These are phyloP conservation scores for Phytomonas francai DNA, from an alignment of 208 protist species.

Conservation along the genomic window DNA sequence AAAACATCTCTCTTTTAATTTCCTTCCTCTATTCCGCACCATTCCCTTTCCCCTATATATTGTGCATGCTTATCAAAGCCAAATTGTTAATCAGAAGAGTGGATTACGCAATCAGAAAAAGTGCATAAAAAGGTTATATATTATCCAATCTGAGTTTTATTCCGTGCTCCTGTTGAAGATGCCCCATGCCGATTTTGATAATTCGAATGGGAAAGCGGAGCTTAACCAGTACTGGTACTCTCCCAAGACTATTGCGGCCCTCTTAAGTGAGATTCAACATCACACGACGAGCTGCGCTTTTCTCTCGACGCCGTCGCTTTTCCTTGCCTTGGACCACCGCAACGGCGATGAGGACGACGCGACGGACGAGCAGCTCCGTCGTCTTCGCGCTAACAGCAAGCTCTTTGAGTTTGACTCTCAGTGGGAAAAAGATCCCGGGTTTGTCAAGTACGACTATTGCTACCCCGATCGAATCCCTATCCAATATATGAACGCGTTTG, in stretches of 20 bases:
- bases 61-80: background rate
- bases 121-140: too few relatives aligned
- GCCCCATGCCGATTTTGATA: conserved; percentile 12
- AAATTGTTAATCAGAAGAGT: too few relatives aligned
- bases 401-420: conserved; percentile 87
- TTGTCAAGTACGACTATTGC: conserved; percentile 87
- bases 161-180: too few relatives aligned
- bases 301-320: conserved; percentile 87
- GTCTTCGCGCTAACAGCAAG: conserved; percentile 35
- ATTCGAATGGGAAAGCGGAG: conserved; percentile 35
- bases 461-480: conserved; percentile 66
- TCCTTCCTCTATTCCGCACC: background rate
- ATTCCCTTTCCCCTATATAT: conserved; percentile 7
- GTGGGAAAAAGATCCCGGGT: conserved; percentile 58
- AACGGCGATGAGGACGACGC: conserved; percentile 16
- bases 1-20: background rate
- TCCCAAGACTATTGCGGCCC: conserved; percentile 48
- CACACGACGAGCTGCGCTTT: conserved; percentile 74
- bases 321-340: conserved; percentile 68
- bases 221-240: conserved; percentile 95
- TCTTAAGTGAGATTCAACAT: conserved; percentile 64
- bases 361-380: conserved; percentile 8
- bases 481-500: conserved; percentile 66
- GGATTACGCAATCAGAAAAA: too few relatives aligned
- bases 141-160: too few relatives aligned